Base-by-base conservation (phyloP, 305 asterid species). In the Fraxinus ornus region DNA sequence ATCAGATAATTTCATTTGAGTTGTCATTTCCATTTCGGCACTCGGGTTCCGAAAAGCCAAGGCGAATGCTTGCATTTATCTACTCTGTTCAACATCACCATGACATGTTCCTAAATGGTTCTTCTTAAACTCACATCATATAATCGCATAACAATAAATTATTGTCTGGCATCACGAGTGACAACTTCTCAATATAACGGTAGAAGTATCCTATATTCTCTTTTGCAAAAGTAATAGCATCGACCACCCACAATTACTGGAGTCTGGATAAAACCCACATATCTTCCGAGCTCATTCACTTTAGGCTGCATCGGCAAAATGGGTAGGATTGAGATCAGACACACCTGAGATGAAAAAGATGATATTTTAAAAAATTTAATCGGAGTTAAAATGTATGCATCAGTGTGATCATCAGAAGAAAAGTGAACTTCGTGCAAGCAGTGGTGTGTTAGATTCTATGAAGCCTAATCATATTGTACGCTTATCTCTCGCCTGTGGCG, bases 271-370 rank as follows among this genome's bases (percentile, higher is more conserved):
- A 85, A 71, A 89, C 85, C 93, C 94, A 90, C 75, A 92, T 81
- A 83, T 90, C 94, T 32, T 85, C 84, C 0, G 94, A 88, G 1
- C 80, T 80, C 52, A 91, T 91, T 35, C 90, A 75, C 83, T 86
- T 86, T 64, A 91, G 86, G 85, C 91, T 90, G 78, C 92, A 93
- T 68, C 95, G 95, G 74, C 95, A 92, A 75, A 91, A 92, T 33
- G 95, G 95, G 89, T 93, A 92, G 0, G 93, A 90, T 28, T 85
- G 88, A 52, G 93, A 91, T 73, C 91, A 80, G 1, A 82, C 72
- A 68, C 78, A 78, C 94, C 89, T 90, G 80, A 26, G 33, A 66
- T 66, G 35, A 37, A 26, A 66, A 60, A 62, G 71, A 62, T 8
- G 13, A 62, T 62, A 21, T 24, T 62, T 19, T 49, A n/a, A 49